These are phyloP conservation scores for Nitzschia sp. DNA, from an alignment of 108 stramenopile genomes.

Conservation along the genomic window DNA sequence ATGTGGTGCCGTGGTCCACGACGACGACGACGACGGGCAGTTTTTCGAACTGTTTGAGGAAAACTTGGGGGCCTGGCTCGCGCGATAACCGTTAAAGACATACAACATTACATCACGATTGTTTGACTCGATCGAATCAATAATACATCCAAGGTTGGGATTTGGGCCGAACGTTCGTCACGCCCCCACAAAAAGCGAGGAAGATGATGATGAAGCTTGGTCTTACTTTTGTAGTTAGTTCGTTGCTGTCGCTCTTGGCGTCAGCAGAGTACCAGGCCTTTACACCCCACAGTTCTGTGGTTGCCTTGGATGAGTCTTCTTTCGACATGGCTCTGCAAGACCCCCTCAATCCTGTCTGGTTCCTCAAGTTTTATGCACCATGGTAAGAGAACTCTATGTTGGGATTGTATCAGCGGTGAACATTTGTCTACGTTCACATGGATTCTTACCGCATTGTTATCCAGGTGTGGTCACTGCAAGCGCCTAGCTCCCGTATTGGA, in stretches of 20 bases:
- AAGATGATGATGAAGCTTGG: constrained; percentile 2
- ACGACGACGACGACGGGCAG: too few species aligned
- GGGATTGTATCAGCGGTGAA: background rate
- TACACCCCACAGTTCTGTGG: constrained; percentile 49
- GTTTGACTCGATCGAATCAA: too few species aligned
- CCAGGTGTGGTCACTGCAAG: constrained; percentile 67
- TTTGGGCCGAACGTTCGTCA: too few species aligned
- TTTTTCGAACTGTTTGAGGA: too few species aligned
- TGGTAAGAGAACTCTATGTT: constrained; percentile 50
- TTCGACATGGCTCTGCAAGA: constrained; percentile 56
- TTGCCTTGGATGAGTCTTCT: constrained; percentile 40
- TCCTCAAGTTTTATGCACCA: constrained; percentile 78
- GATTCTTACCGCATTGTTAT: too few species aligned
- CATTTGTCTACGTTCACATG: background rate
- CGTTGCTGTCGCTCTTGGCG: background rate
- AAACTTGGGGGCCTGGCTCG: too few species aligned
- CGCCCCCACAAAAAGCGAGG: background rate
- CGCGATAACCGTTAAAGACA: too few species aligned
- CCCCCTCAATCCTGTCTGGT: constrained; percentile 69
- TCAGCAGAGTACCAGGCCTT: constrained; percentile 26
- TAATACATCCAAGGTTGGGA: too few species aligned
- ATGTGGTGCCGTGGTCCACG: too few species aligned
- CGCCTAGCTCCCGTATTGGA: constrained; percentile 65
- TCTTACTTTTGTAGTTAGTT: background rate
- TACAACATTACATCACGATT: too few species aligned